Conservation (phyloP, 75 land plant species). For the Isoetes taiwanensis region DNA sequence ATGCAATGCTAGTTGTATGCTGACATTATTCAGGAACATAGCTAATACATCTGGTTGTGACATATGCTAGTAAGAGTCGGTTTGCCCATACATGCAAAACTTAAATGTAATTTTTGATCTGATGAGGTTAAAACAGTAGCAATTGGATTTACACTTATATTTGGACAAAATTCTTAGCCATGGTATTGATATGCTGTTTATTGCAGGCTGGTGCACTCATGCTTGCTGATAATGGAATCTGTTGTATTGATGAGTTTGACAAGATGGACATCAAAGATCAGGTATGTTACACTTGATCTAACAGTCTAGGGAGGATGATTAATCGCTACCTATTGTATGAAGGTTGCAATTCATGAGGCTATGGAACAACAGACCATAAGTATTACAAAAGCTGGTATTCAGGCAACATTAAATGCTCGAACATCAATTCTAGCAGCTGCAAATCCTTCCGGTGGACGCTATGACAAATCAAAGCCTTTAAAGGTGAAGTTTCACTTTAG, state of each 20-base stretch:
- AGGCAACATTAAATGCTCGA: constrained; percentile 93
- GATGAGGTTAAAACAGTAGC: no score
- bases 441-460: constrained; percentile 93
- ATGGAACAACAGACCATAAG: constrained; percentile 99
- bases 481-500: constrained; percentile 33
- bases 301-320: no score
- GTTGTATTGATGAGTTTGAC: constrained; percentile 99
- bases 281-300: constrained; percentile 25
- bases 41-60: no score
- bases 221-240: constrained; percentile 97
- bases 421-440: constrained; percentile 97
- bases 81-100: no score
- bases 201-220: constrained; percentile 93
- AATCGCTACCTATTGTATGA: no score
- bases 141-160: no score
- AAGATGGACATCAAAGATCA: constrained; percentile 99
- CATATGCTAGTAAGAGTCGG: no score
- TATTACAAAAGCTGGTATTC: constrained; percentile 98
- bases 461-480: constrained; percentile 89
- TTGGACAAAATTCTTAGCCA: no score
- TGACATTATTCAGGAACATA: no score
- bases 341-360: constrained; percentile 99
- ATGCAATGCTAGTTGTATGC: no score
- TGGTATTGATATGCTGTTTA: neutral
- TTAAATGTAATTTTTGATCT: no score